Base-by-base conservation (phyloP, 2,329 filamentous ascomycete genomes). In the Fusarium bactridioides region DNA sequence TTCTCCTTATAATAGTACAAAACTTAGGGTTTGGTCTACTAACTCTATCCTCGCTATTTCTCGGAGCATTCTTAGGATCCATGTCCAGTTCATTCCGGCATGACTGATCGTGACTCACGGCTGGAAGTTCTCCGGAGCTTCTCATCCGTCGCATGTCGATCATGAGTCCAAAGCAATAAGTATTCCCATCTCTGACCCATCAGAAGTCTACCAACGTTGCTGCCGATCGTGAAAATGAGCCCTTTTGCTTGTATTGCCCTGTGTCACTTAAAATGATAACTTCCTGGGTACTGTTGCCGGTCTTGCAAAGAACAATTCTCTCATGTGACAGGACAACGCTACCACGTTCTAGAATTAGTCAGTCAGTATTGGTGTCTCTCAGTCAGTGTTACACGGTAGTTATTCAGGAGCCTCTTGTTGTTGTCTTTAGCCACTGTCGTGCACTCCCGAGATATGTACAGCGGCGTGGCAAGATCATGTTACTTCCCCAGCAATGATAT, bases 381-480 rank as follows among this genome's bases (percentile, higher is more conserved):
- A 25, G 7, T 19, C 41, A 25, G 2, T 25, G 27, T n/a, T 41
- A 38, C 41, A 50, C 37, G 31, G 4, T 19, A 37, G 6, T 43
- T 25, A 21, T 31, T 31, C 19, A 11, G 5, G 37, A 55, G 19
- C 44, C 7, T 27, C 29, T 40, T 4, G 2, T 40, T 18, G 5
- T 35, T 12, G 19, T 33, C 11, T 19, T 19, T 25, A 21, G 1
- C 44, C 44, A 31, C 29, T 40, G 23, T 18, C 29, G 21, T 31
- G 16, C 23, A n/a, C 10, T 50, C 57, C 21, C 33, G 27, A 19
- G 37, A 61, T 37, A 48, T 27, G 43, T 44, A 50, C 48, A 62
- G 18, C 27, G 31, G 31, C 38, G 38, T 50, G 48, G 64, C 43
- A 68, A 35, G 41, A 35, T 55, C 64, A 68, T 68, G 44, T 54